Conservation (phyloP, 495 filamentous ascomycete genomes). For the Copromyces sp. region DNA sequence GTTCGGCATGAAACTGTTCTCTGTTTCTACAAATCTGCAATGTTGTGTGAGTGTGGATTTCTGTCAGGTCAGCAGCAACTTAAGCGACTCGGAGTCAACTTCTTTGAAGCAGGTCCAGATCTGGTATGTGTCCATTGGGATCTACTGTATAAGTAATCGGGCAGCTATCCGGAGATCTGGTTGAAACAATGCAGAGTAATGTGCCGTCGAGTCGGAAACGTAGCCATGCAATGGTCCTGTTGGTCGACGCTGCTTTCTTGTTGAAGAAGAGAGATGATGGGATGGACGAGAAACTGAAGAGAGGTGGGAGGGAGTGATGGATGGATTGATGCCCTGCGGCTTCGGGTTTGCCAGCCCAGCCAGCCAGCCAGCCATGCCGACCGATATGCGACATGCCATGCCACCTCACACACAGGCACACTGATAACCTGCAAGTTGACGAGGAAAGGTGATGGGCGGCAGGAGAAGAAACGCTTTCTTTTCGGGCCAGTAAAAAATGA, state of each 20-base stretch:
- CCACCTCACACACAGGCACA: neutral
- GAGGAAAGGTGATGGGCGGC: neutral
- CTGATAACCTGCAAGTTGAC: neutral
- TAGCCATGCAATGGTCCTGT: neutral
- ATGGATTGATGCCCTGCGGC: neutral
- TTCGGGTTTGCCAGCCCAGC: neutral
- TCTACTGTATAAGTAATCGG: neutral
- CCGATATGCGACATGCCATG: neutral
- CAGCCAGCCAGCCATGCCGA: neutral
- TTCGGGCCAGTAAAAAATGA: neutral
- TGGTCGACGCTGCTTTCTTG: neutral
- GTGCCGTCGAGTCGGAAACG: neutral
- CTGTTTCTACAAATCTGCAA: neutral
- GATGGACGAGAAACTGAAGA: neutral
- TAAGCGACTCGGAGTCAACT: neutral
- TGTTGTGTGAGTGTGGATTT: neutral
- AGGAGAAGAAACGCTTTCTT: neutral
- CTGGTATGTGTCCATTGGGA: neutral
- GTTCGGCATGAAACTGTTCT: neutral
- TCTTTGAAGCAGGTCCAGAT: neutral
- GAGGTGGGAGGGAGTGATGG: neutral
- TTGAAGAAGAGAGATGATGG: neutral
- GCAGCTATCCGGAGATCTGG: neutral
- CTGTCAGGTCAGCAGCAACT: neutral
- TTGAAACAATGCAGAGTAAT: neutral